These are phyloP conservation scores for Durusdinium trenchii DNA, from an alignment of 73 alveolate genomes.

Conservation along the genomic window DNA sequence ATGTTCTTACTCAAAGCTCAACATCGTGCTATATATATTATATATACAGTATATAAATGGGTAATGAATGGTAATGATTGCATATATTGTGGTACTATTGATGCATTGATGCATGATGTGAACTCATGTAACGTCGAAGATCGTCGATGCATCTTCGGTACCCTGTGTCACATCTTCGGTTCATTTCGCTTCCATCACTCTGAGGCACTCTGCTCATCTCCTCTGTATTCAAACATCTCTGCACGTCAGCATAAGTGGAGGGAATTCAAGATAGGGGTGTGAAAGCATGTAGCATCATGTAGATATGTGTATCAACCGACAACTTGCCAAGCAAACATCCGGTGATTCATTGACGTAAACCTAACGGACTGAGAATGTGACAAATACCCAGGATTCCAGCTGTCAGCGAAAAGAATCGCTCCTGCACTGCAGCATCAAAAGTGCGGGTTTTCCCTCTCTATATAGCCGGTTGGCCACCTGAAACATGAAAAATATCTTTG, in stretches of 20 bases:
- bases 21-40: neutral
- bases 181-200: neutral
- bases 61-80: neutral
- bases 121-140: neutral
- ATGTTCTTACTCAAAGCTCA: neutral
- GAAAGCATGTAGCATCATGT: no score
- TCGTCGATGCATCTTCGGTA: neutral
- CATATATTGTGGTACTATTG: neutral
- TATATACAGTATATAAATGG: neutral
- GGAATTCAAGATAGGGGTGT: no score
- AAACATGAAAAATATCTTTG: neutral
- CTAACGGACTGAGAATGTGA: neutral
- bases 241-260: no score
- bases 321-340: neutral
- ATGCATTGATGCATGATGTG: neutral
- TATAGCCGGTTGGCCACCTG: neutral
- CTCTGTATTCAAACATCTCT: no score
- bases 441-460: neutral
- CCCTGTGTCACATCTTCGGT: no score
- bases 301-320: neutral
- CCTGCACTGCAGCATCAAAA: neutral
- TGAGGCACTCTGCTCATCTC: no score
- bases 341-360: neutral
- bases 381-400: conserved; percentile 44
- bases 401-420: conserved; percentile 29